Conservation (phyloP, 345 rosid genomes). For the Rhodamnia argentea region DNA sequence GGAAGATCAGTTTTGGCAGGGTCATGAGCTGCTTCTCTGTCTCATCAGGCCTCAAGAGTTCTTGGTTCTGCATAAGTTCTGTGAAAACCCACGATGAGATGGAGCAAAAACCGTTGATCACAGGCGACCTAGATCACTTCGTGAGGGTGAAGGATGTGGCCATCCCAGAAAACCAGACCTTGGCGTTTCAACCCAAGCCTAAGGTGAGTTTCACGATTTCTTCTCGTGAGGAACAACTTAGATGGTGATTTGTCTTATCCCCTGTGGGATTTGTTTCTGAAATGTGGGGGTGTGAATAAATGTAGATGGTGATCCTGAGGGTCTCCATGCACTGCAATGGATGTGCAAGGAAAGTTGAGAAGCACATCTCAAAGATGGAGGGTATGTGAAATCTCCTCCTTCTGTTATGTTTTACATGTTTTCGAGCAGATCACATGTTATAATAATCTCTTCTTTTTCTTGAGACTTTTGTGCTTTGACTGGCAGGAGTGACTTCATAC, state of each 20-base stretch:
- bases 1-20: slow-evolving; percentile 43
- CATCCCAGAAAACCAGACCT: slow-evolving; percentile 25
- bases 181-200: slow-evolving; percentile 76
- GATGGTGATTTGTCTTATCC: too few relatives aligned
- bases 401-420: not conserved
- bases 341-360: slow-evolving; percentile 91
- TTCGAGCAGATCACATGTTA: not conserved
- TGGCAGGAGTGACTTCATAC: slow-evolving; percentile 80
- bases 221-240: too few relatives aligned
- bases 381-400: slow-evolving; percentile 24
- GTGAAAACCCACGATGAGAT: slow-evolving; percentile 31
- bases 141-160: slow-evolving; percentile 37
- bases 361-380: slow-evolving; percentile 76
- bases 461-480: not conserved
- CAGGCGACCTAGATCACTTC: slow-evolving; percentile 22
- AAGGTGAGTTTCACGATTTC: slow-evolving; percentile 26
- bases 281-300: not conserved
- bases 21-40: slow-evolving; percentile 36
- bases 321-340: slow-evolving; percentile 95
- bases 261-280: not conserved
- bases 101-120: slow-evolving; percentile 37
- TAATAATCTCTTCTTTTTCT: not conserved
- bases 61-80: slow-evolving; percentile 58
- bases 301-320: slow-evolving; percentile 81
- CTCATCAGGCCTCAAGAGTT: slow-evolving; percentile 27